Conservation (phyloP, 2,329 filamentous ascomycete species). For the Triangularia verruculosa region DNA sequence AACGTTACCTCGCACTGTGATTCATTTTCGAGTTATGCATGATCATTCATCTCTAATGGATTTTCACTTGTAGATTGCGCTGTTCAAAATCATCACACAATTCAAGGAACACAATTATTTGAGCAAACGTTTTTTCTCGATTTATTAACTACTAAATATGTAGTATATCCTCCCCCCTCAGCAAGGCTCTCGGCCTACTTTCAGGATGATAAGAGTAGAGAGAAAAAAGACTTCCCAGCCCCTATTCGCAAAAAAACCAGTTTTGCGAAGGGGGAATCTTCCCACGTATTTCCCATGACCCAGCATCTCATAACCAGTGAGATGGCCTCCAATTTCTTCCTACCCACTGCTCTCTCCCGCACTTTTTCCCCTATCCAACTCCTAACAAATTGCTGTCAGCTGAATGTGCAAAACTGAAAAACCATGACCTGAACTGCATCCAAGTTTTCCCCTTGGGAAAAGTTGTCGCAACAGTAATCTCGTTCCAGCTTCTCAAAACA, state of each 20-base stretch:
- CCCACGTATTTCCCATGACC: neutral
- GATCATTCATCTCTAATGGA: no score
- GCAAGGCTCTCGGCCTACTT: neutral
- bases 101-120: no score
- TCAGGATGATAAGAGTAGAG: neutral
- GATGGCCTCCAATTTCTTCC: neutral
- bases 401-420: constrained; percentile 8
- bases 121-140: neutral
- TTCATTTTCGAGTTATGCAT: no score
- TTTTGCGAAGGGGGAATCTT: neutral
- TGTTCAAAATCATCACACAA: no score
- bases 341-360: neutral
- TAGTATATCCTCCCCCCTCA: neutral
- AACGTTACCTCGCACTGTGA: neutral
- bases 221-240: neutral
- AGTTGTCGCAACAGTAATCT: constrained; percentile 30
- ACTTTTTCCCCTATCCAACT: neutral
- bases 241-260: neutral
- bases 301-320: neutral
- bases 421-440: constrained; percentile 32
- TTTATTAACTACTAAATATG: neutral
- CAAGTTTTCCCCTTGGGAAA: constrained; percentile 9
- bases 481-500: constrained; percentile 17
- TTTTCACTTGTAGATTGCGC: no score
- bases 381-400: neutral